Evolutionary conservation across 2,329 filamentous ascomycete genomes (phyloP).

Genomic region (Periconia sp.): DNA sequence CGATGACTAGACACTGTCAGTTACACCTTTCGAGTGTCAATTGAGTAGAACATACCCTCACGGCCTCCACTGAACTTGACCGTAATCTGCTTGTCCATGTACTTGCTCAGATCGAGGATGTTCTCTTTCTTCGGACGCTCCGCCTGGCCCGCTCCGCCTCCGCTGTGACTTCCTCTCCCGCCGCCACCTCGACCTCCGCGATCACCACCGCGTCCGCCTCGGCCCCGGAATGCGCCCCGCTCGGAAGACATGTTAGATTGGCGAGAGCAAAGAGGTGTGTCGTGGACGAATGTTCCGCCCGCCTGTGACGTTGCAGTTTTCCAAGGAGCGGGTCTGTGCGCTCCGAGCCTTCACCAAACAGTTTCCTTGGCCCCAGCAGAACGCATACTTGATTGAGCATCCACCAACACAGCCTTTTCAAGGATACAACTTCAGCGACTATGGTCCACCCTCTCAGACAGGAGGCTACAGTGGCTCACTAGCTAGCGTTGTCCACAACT

Average conservation of each 20-base stretch:
- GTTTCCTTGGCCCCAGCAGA: no score
- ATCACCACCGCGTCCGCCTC: slow-evolving; percentile 48
- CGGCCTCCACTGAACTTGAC: slow-evolving; percentile 97
- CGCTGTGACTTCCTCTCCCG: slow-evolving; percentile 34
- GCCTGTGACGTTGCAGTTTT: slow-evolving; percentile 5
- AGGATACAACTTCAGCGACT: no score
- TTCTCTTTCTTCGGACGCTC: slow-evolving; percentile 98
- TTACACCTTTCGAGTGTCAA: slow-evolving; percentile 5
- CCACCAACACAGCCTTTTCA: no score
- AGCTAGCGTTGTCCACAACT: no score
- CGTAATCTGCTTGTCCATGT: slow-evolving; percentile 93
- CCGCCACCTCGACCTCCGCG: slow-evolving; percentile 51
- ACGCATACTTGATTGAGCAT: no score
- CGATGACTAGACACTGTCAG: slow-evolving; percentile 68
- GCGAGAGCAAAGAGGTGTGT: slow-evolving; percentile 14
- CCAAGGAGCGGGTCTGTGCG: slow-evolving; percentile 14
- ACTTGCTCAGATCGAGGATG: slow-evolving; percentile 92
- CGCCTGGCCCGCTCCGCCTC: slow-evolving; percentile 30
- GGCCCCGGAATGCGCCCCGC: slow-evolving; percentile 59
- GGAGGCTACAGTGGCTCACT: no score
- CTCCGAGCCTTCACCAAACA: no score
- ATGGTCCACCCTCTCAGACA: no score
- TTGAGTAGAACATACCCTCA: slow-evolving; percentile 67
- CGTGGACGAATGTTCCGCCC: slow-evolving; percentile 6
- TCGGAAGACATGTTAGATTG: slow-evolving; percentile 59